Base-by-base conservation (phyloP, 192 early-diverging fungal genomes). In the Funneliformis geosporum region DNA sequence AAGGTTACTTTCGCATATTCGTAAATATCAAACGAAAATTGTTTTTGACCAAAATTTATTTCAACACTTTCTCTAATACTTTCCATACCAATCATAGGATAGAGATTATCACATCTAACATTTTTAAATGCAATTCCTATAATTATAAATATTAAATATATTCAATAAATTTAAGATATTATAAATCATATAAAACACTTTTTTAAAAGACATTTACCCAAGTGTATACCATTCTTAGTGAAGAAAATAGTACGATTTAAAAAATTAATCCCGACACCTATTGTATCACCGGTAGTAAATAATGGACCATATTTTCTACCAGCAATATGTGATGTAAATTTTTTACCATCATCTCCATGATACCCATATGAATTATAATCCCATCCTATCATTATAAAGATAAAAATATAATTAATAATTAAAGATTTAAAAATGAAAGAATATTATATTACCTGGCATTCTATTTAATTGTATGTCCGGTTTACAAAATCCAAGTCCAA, bases 261-360 rank as follows among this genome's bases (percentile, higher is more conserved):
- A 86, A 96, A 97, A 82, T 98, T 96, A 28, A 99, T 84, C 4
- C 95, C 90, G 81, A 96, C 98, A 9, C 98, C 98, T 76, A 98
- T 91, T 0, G 91, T 89, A 84, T 99, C 98, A 14, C 94, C 95
- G 5, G 94, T 97, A 14, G 91, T 91, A 75, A 92, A 99, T 18
- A 84, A 87, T 55, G 50, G 50, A 18, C 50, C 50, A 55, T 55
- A 55, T 5, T 1, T 21, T 7, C 16, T 18, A 55, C 50, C 50
- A 7, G 6, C 18, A 55, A 6, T 4, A 6, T 16, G 6, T 18
- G 50, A 55, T 55, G 47, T 16, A 55, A 55, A 55, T 55, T 55
- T 55, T 18, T 55, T 0, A 55, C 50, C 50, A 55, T 55, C 50
- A 82, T 97, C 96, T 55, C 95, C 97, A 84, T 98, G 97, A 85